Percentiles rank a stretch among this genome's conserved stretches.
Conservation (phyloP, 768 basidiomycete genomes). For the Pulveroboletus ravenelii region DNA sequence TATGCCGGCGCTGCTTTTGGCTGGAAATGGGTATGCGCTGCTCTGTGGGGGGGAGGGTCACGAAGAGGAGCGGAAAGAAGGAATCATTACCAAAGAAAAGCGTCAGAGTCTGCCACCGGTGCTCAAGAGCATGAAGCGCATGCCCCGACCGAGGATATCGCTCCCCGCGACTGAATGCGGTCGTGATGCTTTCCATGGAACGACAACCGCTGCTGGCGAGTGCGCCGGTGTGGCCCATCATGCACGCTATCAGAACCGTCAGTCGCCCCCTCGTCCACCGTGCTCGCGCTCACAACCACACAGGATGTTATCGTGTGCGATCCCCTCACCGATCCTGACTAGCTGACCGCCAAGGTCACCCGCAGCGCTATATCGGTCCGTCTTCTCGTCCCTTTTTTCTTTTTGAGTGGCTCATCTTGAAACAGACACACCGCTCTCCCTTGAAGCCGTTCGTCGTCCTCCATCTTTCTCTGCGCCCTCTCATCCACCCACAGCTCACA, state of each 20-base stretch:
- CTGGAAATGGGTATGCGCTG: too few relatives aligned
- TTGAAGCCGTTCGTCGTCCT: conserved; percentile 60
- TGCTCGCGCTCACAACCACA: conserved; percentile 11
- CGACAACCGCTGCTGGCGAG: conserved; percentile 40
- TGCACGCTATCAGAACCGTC: conserved; percentile 71
- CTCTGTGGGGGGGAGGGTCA: too few relatives aligned
- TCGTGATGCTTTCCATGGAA: conserved; percentile 24
- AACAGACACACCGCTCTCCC: conserved; percentile 76
- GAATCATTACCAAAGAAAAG: too few relatives aligned
- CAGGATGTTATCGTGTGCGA: conserved; percentile 59
- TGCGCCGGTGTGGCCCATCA: conserved; percentile 74
- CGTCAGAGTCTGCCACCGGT: too few relatives aligned
- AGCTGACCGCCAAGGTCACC: not conserved
- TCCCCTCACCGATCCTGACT: too few relatives aligned
- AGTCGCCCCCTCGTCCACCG: not conserved
- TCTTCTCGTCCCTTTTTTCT: not conserved
- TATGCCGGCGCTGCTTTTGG: too few relatives aligned
- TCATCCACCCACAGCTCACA: conserved; percentile 47
- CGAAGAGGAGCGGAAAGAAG: too few relatives aligned
- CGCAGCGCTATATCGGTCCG: conserved; percentile 66
- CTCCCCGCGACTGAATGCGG: too few relatives aligned
- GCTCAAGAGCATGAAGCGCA: too few relatives aligned
- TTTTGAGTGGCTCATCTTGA: not conserved
- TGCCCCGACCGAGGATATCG: too few relatives aligned
- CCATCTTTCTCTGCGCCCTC: not conserved